phyloP scores from a whole-genome alignment of 768 basidiomycete genomes.

The Auriscalpium vulgare region DNA sequence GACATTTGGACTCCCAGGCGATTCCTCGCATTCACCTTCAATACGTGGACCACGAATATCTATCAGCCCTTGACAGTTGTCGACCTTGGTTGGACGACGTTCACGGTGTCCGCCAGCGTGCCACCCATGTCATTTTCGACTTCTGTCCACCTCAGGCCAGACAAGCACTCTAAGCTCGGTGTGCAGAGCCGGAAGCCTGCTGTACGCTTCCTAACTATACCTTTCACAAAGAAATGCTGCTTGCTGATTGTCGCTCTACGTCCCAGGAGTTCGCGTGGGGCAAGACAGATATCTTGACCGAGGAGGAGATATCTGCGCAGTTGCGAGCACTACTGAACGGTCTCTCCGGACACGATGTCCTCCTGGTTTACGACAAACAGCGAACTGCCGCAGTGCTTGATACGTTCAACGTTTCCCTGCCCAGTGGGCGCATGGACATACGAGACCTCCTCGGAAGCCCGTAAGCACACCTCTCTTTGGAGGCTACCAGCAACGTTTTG shows the following conservation, averaged over 20 bases:
- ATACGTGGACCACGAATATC: conserved; percentile 5
- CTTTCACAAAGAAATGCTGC: not conserved
- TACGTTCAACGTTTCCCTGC: conserved; percentile 1
- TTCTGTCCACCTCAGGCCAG: conserved; percentile 6
- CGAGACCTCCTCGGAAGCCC: not conserved
- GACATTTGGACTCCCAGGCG: not conserved
- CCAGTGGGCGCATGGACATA: not conserved
- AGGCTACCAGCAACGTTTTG: not conserved
- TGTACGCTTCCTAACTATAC: not conserved
- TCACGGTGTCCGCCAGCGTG: not conserved
- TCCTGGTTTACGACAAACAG: conserved; percentile 9
- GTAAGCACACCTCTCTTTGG: not conserved
- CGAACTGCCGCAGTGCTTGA: not conserved
- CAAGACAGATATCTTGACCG: conserved; percentile 5
- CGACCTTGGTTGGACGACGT: conserved; percentile 11
- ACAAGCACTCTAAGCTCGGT: conserved; percentile 6
- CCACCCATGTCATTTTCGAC: conserved; percentile 1
- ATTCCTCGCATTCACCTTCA: conserved; percentile 9
- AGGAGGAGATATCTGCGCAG: not conserved
- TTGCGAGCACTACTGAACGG: conserved; percentile 2
- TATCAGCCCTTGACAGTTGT: conserved; percentile 5
- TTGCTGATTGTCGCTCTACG: not conserved
- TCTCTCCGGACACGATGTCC: not conserved
- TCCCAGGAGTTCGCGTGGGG: not conserved
- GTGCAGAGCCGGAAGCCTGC: not conserved